phyloP scores from a whole-genome alignment of 2,329 filamentous ascomycete species.

The Acrocalymma vagum region DNA sequence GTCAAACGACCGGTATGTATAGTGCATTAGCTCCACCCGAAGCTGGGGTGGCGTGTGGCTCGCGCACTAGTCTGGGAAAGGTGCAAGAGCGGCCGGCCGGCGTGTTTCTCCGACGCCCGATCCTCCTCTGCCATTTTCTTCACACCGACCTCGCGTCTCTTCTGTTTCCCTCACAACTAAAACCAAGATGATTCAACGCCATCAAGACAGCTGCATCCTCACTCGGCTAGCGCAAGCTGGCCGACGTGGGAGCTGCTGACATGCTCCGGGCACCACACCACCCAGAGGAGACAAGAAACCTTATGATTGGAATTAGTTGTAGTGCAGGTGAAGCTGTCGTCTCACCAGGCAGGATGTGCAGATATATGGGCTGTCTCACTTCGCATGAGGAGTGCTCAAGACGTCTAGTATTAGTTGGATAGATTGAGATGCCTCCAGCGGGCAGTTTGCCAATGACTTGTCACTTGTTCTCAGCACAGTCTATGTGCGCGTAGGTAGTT shows the following conservation, averaged over 20 bases:
- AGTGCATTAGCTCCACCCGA: too few relatives aligned
- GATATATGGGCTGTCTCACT: too few relatives aligned
- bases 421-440: too few relatives aligned
- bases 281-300: constrained; percentile 54
- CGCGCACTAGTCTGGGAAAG: too few relatives aligned
- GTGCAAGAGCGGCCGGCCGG: too few relatives aligned
- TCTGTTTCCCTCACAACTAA: constrained; percentile 74
- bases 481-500: constrained; percentile 21
- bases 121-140: constrained; percentile 17
- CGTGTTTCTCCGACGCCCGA: constrained; percentile 30
- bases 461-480: too few relatives aligned
- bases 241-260: constrained; percentile 58
- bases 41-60: neutral
- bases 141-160: constrained; percentile 13
- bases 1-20: too few relatives aligned
- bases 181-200: constrained; percentile 80
- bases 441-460: too few relatives aligned
- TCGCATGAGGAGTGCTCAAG: too few relatives aligned
- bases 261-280: constrained; percentile 58
- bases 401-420: too few relatives aligned
- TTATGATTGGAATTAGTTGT: constrained; percentile 57
- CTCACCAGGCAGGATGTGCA: constrained; percentile 2
- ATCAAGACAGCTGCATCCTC: constrained; percentile 63
- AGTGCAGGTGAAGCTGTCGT: constrained; percentile 6
- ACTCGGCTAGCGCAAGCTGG: constrained; percentile 58